phyloP scores from a whole-genome alignment of 2,329 filamentous ascomycete genomes.

The Talaromyces sp. region DNA sequence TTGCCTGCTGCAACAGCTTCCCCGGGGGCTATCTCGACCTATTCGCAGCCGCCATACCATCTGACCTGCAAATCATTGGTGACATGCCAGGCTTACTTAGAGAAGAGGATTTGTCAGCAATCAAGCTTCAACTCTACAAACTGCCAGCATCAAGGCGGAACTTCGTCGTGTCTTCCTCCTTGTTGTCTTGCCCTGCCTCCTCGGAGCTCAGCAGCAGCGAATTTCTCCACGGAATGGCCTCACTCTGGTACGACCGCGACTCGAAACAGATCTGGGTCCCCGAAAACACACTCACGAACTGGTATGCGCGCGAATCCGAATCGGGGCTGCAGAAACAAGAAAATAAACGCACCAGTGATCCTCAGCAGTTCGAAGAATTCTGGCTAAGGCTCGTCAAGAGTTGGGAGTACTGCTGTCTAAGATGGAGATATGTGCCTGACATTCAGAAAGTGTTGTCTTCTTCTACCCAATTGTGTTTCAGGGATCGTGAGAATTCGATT shows the following conservation, averaged over 20 bases:
- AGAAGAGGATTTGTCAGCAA: neutral
- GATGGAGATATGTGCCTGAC: neutral
- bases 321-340: neutral
- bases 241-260: neutral
- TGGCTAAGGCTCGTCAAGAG: neutral
- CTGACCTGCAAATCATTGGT: neutral
- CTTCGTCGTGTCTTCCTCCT: neutral
- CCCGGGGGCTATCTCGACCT: slow-evolving; percentile 9
- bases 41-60: neutral
- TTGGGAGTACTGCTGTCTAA: neutral
- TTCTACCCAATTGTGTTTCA: neutral
- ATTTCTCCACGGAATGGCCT: neutral
- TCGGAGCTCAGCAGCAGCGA: neutral
- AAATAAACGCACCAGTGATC: too few relatives aligned
- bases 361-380: neutral
- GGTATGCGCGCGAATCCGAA: neutral
- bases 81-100: neutral
- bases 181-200: neutral
- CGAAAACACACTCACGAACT: neutral
- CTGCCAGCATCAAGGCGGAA: neutral
- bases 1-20: neutral
- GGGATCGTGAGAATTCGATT: neutral
- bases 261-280: neutral
- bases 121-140: neutral
- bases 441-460: neutral